These are phyloP conservation scores for Fusarium marasasianum DNA, from an alignment of 2,329 filamentous ascomycete species.

Conservation along the genomic window DNA sequence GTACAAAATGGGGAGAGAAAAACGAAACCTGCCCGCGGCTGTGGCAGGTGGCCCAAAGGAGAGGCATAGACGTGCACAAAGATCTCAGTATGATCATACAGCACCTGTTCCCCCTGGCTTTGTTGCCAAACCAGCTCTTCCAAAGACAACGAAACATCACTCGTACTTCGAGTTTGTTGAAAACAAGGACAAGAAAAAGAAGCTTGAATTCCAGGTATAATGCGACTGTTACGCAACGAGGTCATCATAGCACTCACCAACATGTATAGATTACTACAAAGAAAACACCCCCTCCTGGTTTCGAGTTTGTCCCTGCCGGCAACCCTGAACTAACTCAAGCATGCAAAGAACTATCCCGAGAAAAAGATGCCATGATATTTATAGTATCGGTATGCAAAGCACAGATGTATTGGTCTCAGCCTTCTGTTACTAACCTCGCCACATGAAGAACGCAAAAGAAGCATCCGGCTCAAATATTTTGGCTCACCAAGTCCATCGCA, in stretches of 20 bases:
- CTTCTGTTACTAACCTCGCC: slow-evolving; percentile 15
- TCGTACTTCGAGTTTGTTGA: slow-evolving; percentile 72
- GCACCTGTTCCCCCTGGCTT: slow-evolving; percentile 49
- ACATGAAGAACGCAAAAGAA: slow-evolving; percentile 45
- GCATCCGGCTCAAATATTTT: slow-evolving; percentile 49
- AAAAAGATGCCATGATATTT: slow-evolving; percentile 70
- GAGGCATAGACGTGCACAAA: slow-evolving; percentile 47
- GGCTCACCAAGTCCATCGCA: slow-evolving; percentile 65
- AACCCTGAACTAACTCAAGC: slow-evolving; percentile 67
- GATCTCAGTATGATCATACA: slow-evolving; percentile 47
- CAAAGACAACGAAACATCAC: slow-evolving; percentile 63
- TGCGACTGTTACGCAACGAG: slow-evolving; percentile 28
- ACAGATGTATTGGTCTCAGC: not conserved
- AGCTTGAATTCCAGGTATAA: slow-evolving; percentile 69
- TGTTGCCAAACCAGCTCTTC: slow-evolving; percentile 50
- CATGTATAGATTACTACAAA: slow-evolving; percentile 61
- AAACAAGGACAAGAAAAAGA: slow-evolving; percentile 71
- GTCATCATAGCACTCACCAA: slow-evolving; percentile 42
- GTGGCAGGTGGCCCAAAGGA: slow-evolving; percentile 49
- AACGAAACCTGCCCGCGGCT: slow-evolving; percentile 46
- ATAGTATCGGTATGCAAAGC: slow-evolving; percentile 67
- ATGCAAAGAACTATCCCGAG: slow-evolving; percentile 73
- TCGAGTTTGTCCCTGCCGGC: slow-evolving; percentile 70
- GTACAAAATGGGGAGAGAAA: slow-evolving; percentile 50
- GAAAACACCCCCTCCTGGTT: slow-evolving; percentile 65